Base-by-base conservation (phyloP, 2,329 filamentous ascomycete genomes). In the Epicoccum nigrum region DNA sequence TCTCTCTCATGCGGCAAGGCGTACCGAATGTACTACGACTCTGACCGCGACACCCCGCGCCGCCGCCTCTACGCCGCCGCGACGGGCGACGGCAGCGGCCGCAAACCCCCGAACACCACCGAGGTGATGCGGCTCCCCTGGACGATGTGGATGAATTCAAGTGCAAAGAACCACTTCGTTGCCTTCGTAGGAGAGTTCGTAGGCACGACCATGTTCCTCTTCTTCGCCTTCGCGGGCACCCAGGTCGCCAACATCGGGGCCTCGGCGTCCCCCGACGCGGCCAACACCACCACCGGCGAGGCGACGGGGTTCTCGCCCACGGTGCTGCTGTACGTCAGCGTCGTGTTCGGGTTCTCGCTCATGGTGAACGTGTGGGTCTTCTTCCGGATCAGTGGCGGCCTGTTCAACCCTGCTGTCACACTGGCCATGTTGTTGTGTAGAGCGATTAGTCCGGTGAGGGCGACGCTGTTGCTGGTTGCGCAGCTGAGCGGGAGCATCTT, bases 181-280 rank as follows among this genome's bases (percentile, higher is more conserved):
- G 76, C 77, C 44, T 77, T 78, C 64, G 59, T 78, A 8, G 78
- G 78, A 73, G 76, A 78, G 45, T 77, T 74, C 38, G 73, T 77
- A 7, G 76, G 76, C 20, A 78, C 76, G 1, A 72, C 74, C 7
- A 70, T 78, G 51, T 78, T 79, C 45, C 67, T 79, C 4, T 75
- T 74, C 64, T 73, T 74, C 32, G 71, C 72, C 0, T 75, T 71
- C 47, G 70, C 68, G 2, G 73, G 71, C 4, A 74, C 72, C 0
- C 65, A 69, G 28, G 70, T 74, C 5, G 72, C 72, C 17, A 74
- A 73, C 35, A 68, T 66, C 4, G 63, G 67, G 0, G 67, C 69
- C 3, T 23, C 51, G 13, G 11, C 28, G 4, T 56, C 44, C 33
- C 60, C 52, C 25, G 52, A 69, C 46, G 33, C 53, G 3, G 45